Base-by-base conservation (phyloP, 371 early-diverging fungal species). In the Syncephalastrum sp. region DNA sequence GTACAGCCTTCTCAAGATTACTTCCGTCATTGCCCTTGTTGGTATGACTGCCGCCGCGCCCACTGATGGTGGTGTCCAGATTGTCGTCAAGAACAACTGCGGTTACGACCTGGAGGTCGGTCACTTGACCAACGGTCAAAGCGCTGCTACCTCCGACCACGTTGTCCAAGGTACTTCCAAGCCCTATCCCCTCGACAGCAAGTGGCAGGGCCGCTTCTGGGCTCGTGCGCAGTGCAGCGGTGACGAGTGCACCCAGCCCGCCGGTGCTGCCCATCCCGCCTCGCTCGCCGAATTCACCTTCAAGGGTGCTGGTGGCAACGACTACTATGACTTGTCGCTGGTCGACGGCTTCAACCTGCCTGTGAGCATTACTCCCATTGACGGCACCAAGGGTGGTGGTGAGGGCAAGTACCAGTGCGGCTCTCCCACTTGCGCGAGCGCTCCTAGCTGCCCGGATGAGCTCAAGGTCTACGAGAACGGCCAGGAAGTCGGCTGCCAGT, bases 331-430 rank as follows among this genome's bases (percentile, higher is more conserved):
- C 49, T 46, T 74, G 10, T 67, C 67, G 3, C 67, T 71, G 54
- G 75, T 74, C 5, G 75, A 74, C 45, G 75, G 75, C 7, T 69
- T 57, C 56, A 74, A 74, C 19, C 49, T 74, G 14, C 75, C 75
- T 3, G 25, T 74, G 13, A 24, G 46, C 48, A 65, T 74, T 19
- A 19, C 52, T 16, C 71, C 75, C 13, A 50, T 52, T 25, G 50
- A 55, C 42, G 47, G 33, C 17, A 54, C n/a, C 29, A 47, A 33
- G 24, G 53, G 54, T 29, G 29, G 19, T 42, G 33, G 49, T 47
- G 56, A 50, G 29, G 52, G 53, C 16, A 42, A 59, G 19, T 67
- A 66, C 21, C 56, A 59, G 41, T 74, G 74, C 53, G 65, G 70
- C 25, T 46, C 59, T 15, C 68, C 74, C 23, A 24, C 55, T 3